phyloP scores from a whole-genome alignment of 108 stramenopile genomes.

The Schizochytrium sp. region DNA sequence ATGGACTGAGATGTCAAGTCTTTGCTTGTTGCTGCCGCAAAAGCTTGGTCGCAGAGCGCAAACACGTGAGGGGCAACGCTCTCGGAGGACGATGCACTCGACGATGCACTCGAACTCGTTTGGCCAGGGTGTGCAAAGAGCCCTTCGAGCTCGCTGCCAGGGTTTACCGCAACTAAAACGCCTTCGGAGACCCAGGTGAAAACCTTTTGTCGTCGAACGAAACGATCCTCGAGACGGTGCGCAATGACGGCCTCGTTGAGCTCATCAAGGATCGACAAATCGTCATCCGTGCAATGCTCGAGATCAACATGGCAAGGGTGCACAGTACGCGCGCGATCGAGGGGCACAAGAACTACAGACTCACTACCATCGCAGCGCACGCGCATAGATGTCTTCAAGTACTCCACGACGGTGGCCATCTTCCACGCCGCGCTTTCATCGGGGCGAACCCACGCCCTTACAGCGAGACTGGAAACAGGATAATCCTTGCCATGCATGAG shows the following conservation, averaged over 20 bases:
- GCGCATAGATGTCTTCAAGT: background rate
- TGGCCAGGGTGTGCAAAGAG: background rate
- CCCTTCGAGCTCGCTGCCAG: background rate
- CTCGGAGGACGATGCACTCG: background rate
- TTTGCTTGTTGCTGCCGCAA: background rate
- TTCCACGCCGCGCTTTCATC: background rate
- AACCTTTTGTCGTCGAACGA: background rate
- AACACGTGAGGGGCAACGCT: background rate
- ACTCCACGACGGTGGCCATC: background rate
- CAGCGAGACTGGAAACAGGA: background rate
- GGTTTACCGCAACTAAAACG: background rate
- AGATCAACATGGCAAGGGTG: background rate
- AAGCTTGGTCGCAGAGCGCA: background rate
- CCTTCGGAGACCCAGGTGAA: background rate
- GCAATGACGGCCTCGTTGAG: background rate
- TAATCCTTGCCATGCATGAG: background rate
- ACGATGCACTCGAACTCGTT: no score
- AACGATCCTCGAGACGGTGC: background rate
- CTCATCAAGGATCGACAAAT: background rate
- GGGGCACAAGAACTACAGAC: background rate
- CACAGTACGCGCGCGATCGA: background rate
- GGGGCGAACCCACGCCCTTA: background rate
- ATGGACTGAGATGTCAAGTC: background rate
- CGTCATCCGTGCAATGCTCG: background rate
- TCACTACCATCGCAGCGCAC: background rate